These are phyloP conservation scores for Cladosporium sp. DNA, from an alignment of 2,329 filamentous ascomycete genomes.

Conservation along the genomic window DNA sequence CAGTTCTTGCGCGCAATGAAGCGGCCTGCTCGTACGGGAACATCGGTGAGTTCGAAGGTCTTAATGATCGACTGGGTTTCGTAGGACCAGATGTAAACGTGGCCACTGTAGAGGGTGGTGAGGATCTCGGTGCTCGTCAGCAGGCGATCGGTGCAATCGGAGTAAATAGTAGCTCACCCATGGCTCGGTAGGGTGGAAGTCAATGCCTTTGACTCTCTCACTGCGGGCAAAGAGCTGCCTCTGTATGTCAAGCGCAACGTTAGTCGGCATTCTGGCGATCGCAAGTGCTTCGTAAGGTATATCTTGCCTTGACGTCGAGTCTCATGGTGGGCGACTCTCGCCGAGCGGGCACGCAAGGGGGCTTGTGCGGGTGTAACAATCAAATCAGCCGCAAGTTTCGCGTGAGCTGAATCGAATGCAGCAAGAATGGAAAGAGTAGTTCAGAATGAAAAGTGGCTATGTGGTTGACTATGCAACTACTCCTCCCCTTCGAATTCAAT, in stretches of 20 bases:
- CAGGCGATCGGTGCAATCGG: slow-evolving; percentile 27
- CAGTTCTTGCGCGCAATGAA: slow-evolving; percentile 99
- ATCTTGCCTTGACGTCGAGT: slow-evolving; percentile 60
- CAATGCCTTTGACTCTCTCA: slow-evolving; percentile 94
- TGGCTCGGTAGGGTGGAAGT: slow-evolving; percentile 95
- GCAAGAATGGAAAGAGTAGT: background rate
- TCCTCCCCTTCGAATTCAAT: slow-evolving; percentile 13
- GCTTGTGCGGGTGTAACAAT: slow-evolving; percentile 11
- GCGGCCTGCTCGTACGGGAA: slow-evolving; percentile 92
- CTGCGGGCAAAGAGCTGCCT: slow-evolving; percentile 83
- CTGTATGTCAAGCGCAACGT: slow-evolving; percentile 52
- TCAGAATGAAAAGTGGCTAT: background rate
- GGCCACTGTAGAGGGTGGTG: slow-evolving; percentile 94
- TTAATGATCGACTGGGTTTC: slow-evolving; percentile 96
- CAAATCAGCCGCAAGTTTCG: slow-evolving; percentile 4
- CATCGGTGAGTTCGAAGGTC: slow-evolving; percentile 98
- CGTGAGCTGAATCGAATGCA: slow-evolving; percentile 1
- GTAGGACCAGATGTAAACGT: slow-evolving; percentile 99
- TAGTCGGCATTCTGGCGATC: slow-evolving; percentile 36
- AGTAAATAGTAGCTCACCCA: slow-evolving; percentile 61
- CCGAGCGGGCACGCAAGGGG: slow-evolving; percentile 19
- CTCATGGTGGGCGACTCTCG: slow-evolving; percentile 47
- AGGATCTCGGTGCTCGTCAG: slow-evolving; percentile 54
- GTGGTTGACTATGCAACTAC: slow-evolving; percentile 7
- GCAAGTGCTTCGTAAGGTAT: background rate